Percentiles rank a stretch among this genome's conserved stretches.
Conservation (phyloP, 352 stramenopile species). For the Phytophthora hybrid region DNA sequence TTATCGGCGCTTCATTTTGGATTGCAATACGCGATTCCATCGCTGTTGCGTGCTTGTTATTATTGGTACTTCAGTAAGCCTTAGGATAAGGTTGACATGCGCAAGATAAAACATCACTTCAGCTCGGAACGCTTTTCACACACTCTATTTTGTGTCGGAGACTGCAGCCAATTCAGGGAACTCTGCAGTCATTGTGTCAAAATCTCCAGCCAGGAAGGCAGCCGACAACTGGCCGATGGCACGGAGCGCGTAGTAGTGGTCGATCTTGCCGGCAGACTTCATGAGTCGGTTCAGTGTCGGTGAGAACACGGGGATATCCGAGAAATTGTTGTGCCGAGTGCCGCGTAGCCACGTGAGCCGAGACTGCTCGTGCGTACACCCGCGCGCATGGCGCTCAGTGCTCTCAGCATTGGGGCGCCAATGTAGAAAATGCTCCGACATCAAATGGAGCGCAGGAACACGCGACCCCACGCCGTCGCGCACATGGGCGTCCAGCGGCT, state of each 20-base stretch:
- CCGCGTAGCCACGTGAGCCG: conserved; percentile 51
- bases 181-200: conserved; percentile 33
- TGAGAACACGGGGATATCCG: conserved; percentile 72
- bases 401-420: conserved; percentile 64
- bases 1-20: too few relatives aligned
- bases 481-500: conserved; percentile 56
- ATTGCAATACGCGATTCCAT: too few relatives aligned
- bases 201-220: conserved; percentile 53
- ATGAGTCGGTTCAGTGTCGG: conserved; percentile 58
- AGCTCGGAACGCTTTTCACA: neutral
- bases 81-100: too few relatives aligned
- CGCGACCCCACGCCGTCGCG: conserved; percentile 44
- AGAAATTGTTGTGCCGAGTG: conserved; percentile 80
- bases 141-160: conserved; percentile 28
- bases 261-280: conserved; percentile 59
- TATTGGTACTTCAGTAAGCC: too few relatives aligned
- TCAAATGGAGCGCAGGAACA: conserved; percentile 62
- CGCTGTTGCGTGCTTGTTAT: too few relatives aligned
- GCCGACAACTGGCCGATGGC: conserved; percentile 55
- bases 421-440: conserved; percentile 69
- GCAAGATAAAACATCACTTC: too few relatives aligned
- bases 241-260: conserved; percentile 52
- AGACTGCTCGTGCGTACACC: conserved; percentile 47
- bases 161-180: conserved; percentile 48
- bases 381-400: conserved; percentile 46